A percentile compares a stretch with the other conserved stretches of the same genome.
Conservation (phyloP, 2,329 filamentous ascomycete genomes). For the Fusarium nelsonii region DNA sequence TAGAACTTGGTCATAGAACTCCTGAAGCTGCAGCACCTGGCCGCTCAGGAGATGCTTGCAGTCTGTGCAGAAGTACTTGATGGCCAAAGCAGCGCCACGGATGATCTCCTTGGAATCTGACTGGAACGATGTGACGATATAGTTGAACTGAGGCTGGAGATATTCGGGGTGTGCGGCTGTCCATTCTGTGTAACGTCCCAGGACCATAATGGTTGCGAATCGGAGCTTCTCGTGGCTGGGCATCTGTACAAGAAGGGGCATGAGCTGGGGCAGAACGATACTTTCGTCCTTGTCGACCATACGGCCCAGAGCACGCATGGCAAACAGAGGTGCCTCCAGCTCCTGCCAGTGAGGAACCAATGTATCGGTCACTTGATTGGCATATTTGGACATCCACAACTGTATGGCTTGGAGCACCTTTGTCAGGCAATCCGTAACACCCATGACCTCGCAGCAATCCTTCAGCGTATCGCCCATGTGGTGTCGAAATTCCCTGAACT, state of each 20-base stretch:
- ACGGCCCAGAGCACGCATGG: slow-evolving; percentile 93
- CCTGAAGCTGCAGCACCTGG: slow-evolving; percentile 87
- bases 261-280: slow-evolving; percentile 88
- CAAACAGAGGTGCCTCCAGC: slow-evolving; percentile 93
- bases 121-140: slow-evolving; percentile 93
- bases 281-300: slow-evolving; percentile 94
- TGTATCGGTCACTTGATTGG: slow-evolving; percentile 76
- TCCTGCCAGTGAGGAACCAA: slow-evolving; percentile 96
- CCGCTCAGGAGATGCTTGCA: slow-evolving; percentile 87
- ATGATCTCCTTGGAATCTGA: slow-evolving; percentile 91
- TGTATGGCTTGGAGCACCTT: slow-evolving; percentile 92
- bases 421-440: slow-evolving; percentile 87
- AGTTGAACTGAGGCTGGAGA: slow-evolving; percentile 91
- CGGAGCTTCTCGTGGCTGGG: slow-evolving; percentile 97
- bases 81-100: slow-evolving; percentile 89
- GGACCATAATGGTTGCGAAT: slow-evolving; percentile 97
- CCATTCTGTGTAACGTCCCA: slow-evolving; percentile 98
- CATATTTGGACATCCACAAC: slow-evolving; percentile 87
- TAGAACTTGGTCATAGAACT: slow-evolving; percentile 91
- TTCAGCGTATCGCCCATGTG: slow-evolving; percentile 98
- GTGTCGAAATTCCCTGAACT: slow-evolving; percentile 96
- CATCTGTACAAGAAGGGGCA: slow-evolving; percentile 93
- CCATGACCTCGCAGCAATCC: slow-evolving; percentile 96
- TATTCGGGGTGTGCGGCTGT: slow-evolving; percentile 94
- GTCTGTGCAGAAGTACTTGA: slow-evolving; percentile 97